Base-by-base conservation (phyloP, 805 yeast species). In the Ogataea nonfermentans region DNA sequence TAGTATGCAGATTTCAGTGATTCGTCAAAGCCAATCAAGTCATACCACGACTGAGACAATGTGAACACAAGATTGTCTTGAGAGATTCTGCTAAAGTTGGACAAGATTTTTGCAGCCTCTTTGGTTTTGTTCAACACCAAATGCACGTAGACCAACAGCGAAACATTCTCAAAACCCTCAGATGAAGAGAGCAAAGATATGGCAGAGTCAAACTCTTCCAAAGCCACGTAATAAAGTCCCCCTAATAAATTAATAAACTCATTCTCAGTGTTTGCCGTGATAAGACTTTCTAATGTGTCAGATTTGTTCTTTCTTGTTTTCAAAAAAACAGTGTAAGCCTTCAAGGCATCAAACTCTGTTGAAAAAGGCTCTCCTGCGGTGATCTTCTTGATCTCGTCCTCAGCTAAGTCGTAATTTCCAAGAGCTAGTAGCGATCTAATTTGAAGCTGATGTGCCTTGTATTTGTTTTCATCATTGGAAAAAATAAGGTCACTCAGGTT, bases 51-150 rank as follows among this genome's bases (percentile, higher is more conserved):
- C 59, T 87, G 95, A 22, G 88, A 77, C 23, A 88, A 72, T 52
- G 87, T 90, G 60, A 77, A 78, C 32, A 86, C 76, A 24, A 90
- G 74, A 49, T 79, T 83, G 63, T 89, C 96, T 50, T 81, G 71
- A 24, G 80, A 74, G 57, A 75, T 75, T 20, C 62, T 52, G 33
- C 74, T 67, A 26, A 75, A 73, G 24, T 51, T 57, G 46, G 56
- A 56, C 20, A 79, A 64, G 30, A 71, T 74, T 41, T 67, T 63
- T 41, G 63, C 57, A 2, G 81, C 81, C n/a, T 64, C 59, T 5
- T 69, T 73, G 3, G 68, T 47, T 39, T 70, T 66, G 40, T 68
- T 63, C 33, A 69, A 67, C 14, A 65, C 56, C 36, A 78, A 52
- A 41, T 62, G 53, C 23, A 72, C 47, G 32, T 68, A 65, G 23